Evolutionary conservation across 164 flowering plant genomes (phyloP).

Genomic region (Chloranthus sessilifolius): DNA sequence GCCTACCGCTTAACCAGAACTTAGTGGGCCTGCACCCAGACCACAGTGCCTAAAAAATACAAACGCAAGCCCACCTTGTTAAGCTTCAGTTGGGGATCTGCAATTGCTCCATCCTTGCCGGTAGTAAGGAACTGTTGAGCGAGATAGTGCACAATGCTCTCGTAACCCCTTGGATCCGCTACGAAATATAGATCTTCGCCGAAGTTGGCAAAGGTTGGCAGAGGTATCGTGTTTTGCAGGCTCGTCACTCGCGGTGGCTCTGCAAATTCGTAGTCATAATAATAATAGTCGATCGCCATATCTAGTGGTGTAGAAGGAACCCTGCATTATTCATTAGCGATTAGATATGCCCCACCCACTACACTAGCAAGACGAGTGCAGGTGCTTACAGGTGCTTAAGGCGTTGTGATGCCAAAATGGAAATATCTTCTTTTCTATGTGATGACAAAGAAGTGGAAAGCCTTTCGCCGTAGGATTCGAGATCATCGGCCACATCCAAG

Average conservation of each 20-base stretch:
- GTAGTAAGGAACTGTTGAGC: constrained; percentile 24
- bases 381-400: constrained; percentile 16
- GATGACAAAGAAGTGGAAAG: constrained; percentile 6
- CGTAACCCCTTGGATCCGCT: constrained; percentile 39
- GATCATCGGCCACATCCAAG: constrained; percentile 7
- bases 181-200: constrained; percentile 34
- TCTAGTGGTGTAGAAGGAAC: constrained; percentile 26
- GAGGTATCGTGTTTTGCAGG: constrained; percentile 30
- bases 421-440: constrained; percentile 17
- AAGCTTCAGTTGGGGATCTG: constrained; percentile 25
- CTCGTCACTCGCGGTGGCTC: constrained; percentile 45
- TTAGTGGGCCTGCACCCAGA: too few relatives aligned
- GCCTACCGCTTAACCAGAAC: too few relatives aligned
- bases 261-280: constrained; percentile 32
- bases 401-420: constrained; percentile 26
- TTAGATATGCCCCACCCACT: too few relatives aligned
- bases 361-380: too few relatives aligned
- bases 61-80: constrained; percentile 28
- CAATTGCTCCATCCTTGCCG: constrained; percentile 12
- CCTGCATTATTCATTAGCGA: too few relatives aligned
- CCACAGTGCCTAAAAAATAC: too few relatives aligned
- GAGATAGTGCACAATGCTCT: constrained; percentile 23
- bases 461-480: neutral
- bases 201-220: constrained; percentile 25
- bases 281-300: constrained; percentile 27